These are phyloP conservation scores for Candida buenavistaensis DNA, from an alignment of 1,139 yeast genomes.

Conservation along the genomic window DNA sequence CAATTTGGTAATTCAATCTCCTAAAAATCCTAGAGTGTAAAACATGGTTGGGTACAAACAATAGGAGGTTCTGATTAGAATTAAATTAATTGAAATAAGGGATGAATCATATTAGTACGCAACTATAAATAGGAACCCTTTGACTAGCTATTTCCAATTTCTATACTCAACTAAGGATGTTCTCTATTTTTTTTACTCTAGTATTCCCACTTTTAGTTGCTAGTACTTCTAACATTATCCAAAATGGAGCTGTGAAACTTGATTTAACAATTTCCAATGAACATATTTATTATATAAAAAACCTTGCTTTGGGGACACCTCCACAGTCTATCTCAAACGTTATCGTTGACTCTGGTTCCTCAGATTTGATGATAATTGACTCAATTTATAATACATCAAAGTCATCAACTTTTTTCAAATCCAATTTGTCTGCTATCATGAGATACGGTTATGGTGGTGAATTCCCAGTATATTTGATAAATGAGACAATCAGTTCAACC, in stretches of 20 bases:
- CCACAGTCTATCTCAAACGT: slow-evolving; percentile 16
- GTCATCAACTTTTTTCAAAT: slow-evolving; percentile 15
- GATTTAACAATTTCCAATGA: slow-evolving; percentile 5
- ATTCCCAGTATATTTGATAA: slow-evolving; percentile 12
- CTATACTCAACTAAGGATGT: neutral
- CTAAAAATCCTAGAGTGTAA: too few species aligned
- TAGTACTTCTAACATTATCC: neutral
- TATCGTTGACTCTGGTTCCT: slow-evolving; percentile 24
- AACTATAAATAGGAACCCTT: too few species aligned
- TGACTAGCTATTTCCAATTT: too few species aligned
- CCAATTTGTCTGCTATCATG: slow-evolving; percentile 9
- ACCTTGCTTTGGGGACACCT: slow-evolving; percentile 19
- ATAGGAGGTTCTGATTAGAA: too few species aligned
- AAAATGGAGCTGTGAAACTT: slow-evolving; percentile 1
- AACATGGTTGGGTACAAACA: too few species aligned
- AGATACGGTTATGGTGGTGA: slow-evolving; percentile 19
- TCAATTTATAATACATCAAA: slow-evolving; percentile 10
- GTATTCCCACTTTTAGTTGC: neutral
- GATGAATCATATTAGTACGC: too few species aligned
- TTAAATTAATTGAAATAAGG: too few species aligned
- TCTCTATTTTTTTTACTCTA: neutral
- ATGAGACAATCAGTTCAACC: slow-evolving; percentile 14
- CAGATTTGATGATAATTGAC: slow-evolving; percentile 20
- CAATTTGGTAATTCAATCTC: too few species aligned
- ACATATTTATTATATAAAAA: slow-evolving; percentile 16